A percentile compares a stretch with the other conserved stretches of the same genome.
Conservation (phyloP, 495 filamentous ascomycete genomes). For the Staphylotrichum longicolle region DNA sequence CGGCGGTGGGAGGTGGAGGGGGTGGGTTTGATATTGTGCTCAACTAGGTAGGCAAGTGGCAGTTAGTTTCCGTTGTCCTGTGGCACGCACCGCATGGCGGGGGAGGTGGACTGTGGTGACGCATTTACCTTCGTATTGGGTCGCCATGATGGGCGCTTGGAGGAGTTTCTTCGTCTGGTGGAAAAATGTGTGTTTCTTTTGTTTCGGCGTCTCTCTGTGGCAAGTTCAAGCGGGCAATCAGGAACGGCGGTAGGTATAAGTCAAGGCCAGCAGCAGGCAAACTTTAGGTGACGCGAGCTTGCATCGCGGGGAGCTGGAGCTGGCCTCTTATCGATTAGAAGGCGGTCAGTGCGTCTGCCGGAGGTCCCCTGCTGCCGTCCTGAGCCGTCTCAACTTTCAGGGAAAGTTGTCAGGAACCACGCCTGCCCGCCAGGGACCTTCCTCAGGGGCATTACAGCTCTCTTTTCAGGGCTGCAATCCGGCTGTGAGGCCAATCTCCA, state of each 20-base stretch:
- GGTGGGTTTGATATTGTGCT: conserved; percentile 68
- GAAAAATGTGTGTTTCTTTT: not conserved
- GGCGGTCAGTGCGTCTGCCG: conserved; percentile 15
- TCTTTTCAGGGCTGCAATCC: not conserved
- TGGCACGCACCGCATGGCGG: conserved; percentile 11
- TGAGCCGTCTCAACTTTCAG: not conserved
- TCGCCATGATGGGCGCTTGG: conserved; percentile 38
- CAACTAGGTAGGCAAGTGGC: conserved; percentile 55
- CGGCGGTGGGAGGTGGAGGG: conserved; percentile 41
- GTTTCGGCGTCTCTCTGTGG: not conserved
- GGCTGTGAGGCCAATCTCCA: not conserved
- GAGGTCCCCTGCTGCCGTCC: not conserved
- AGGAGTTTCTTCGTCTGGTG: not conserved
- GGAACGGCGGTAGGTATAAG: not conserved
- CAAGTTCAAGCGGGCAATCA: not conserved
- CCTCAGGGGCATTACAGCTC: not conserved
- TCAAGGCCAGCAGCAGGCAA: conserved; percentile 16
- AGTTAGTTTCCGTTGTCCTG: conserved; percentile 9
- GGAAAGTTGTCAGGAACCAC: no score
- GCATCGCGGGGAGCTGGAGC: conserved; percentile 18
- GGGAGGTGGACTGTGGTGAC: not conserved
- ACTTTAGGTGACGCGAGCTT: conserved; percentile 30
- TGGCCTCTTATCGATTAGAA: conserved; percentile 12
- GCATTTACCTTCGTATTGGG: conserved; percentile 45
- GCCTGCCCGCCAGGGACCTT: not conserved